Evolutionary conservation across 2,329 filamentous ascomycete species (phyloP), one percentile per base, ranked within the genome.

Genomic region (Sporothrix sp.): DNA sequence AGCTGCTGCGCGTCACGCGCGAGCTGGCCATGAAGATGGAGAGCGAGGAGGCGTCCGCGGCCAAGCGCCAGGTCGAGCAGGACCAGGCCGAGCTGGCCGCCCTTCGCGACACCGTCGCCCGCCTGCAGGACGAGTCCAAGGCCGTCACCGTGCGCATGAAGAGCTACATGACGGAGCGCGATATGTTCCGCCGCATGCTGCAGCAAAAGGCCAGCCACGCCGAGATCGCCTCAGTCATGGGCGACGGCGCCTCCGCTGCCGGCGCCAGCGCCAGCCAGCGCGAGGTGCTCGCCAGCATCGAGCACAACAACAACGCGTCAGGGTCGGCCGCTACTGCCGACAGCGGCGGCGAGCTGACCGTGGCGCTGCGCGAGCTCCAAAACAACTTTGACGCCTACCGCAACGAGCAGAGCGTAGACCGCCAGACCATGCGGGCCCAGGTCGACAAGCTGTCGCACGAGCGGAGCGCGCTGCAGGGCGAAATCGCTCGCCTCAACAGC

Each of bases 131-230:
- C 57, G 89, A 96, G 63, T 80, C 95, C 48, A 80, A 84, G 58
- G 85, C 85, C 11, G 83, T 95, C 57, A 81, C 85, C 38, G 81
- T 85, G 27, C 87, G 90, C 52, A 86, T 89, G 56, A 87, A 95
- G 70, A 95, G 87, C 65, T 95, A 95, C 65, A 88, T 93, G 63
- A 87, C 89, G 60, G 93, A 98, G 69, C 84, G 93, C 55, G 91
- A 98, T 63, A 96, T 96, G 80, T 97, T 96, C 82, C 83, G 91
- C 20, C 88, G 90, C 48, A 90, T 97, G 72, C 78, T 96, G 27
- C 86, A 91, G 58, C 86, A 93, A 55, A 66, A 82, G 68, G 64
- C 73, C 62, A 61, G 76, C 62, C 63, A 78, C 63, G 73, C 70
- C 11, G 84, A 89, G 54, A 71, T 84, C 37, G 75, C 78, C 14